Base-by-base conservation (phyloP, 1,284 basidiomycete genomes). In the Cystobasidium slooffiae region DNA sequence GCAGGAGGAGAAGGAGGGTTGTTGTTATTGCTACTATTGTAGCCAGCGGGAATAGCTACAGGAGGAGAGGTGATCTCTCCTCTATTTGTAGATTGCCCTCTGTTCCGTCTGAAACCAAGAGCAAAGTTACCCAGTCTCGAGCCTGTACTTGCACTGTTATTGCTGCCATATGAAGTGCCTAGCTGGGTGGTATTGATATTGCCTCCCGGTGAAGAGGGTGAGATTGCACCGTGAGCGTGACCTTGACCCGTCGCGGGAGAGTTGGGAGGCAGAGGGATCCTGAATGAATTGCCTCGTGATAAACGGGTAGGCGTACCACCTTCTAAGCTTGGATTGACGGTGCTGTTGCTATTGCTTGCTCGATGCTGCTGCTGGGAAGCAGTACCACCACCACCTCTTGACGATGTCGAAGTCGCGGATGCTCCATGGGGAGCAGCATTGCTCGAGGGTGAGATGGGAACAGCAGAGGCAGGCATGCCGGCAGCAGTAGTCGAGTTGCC, bases 91-190 rank as follows among this genome's bases (percentile, higher is more conserved):
- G 70, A 73, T 10, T 52, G 51, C 5, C 70, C 70, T 41, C 70
- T 65, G 70, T 73, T 73, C 31, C 70, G 4, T 31, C 70, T 65
- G 70, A 73, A 73, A 16, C 70, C 70, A 14, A 53, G 69, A 12
- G 49, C 63, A 55, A 73, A 55, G 22, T 63, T 62, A 24, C 62
- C 70, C 18, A 73, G 31, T 47, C 66, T 68, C 41, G 53, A 46
- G 41, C 53, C 43, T 8, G 41, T 41, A 44, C 66, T 39, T 16
- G 22, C 24, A n/a, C 24, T 12, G 59, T 10, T 44, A 51, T 14
- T 63, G 46, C 61, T 63, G 31, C 66, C 53, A 20, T 56, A 68
- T 7, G 64, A 66, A 16, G 64, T 56, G 18, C 53, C 66, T 14
- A 56, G 61, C 46, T 63, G 61, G 6, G 18, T 16, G n/a, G n/a